Evolutionary conservation across 768 basidiomycete genomes (phyloP).

Genomic region (Trametes sanguinea): DNA sequence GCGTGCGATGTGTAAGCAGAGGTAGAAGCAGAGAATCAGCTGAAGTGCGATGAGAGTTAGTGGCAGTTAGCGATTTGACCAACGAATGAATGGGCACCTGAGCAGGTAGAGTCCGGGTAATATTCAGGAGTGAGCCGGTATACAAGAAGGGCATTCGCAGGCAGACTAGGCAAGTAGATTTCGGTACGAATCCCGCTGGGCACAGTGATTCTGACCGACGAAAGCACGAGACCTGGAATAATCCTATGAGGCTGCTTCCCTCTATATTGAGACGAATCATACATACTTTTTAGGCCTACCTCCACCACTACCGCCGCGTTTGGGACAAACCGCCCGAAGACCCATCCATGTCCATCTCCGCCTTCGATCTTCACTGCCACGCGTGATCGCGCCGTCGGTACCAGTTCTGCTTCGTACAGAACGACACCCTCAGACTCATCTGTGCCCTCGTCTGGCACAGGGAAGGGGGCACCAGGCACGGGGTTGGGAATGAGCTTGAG

Average conservation of each 20-base stretch:
- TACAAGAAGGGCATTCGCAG: slow-evolving; percentile 63
- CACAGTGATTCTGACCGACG: slow-evolving; percentile 11
- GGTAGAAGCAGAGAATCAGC: slow-evolving; percentile 57
- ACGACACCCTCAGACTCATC: slow-evolving; percentile 78
- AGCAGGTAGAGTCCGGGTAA: slow-evolving; percentile 29
- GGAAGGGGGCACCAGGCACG: slow-evolving; percentile 54
- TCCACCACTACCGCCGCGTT: slow-evolving; percentile 36
- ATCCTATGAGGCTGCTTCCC: neutral
- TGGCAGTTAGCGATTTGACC: too few relatives aligned
- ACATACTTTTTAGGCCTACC: slow-evolving; percentile 45
- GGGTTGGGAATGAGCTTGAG: slow-evolving; percentile 69
- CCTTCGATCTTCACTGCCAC: slow-evolving; percentile 56
- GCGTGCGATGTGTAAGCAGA: slow-evolving; percentile 64
- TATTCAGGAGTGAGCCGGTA: slow-evolving; percentile 53
- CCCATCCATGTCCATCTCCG: slow-evolving; percentile 60
- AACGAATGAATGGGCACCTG: slow-evolving; percentile 23
- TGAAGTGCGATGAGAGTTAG: neutral
- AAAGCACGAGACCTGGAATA: slow-evolving; percentile 8
- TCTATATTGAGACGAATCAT: too few relatives aligned
- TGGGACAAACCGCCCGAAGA: slow-evolving; percentile 54
- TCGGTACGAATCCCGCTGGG: slow-evolving; percentile 40
- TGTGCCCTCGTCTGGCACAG: slow-evolving; percentile 63
- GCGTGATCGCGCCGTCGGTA: slow-evolving; percentile 37
- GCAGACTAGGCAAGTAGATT: slow-evolving; percentile 54
- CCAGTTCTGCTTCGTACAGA: slow-evolving; percentile 56